Conservation (phyloP, 2,329 filamentous ascomycete genomes). For the Cytospora paraplurivora region DNA sequence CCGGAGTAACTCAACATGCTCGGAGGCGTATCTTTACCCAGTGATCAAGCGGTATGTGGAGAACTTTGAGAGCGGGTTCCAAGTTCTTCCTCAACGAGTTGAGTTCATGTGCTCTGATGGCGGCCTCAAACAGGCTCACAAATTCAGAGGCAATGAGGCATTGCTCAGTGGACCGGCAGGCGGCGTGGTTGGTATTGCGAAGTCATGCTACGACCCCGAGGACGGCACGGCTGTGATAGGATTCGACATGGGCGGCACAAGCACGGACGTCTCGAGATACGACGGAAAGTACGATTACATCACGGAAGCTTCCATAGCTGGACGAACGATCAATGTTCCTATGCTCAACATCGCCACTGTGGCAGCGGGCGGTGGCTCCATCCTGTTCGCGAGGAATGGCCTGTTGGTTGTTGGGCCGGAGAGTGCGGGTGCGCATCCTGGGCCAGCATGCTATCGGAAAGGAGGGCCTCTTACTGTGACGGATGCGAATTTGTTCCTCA, state of each 20-base stretch:
- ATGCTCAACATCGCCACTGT: constrained; percentile 78
- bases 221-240: constrained; percentile 63
- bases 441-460: constrained; percentile 72
- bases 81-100: constrained; percentile 52
- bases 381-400: constrained; percentile 68
- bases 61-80: constrained; percentile 65
- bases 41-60: constrained; percentile 70
- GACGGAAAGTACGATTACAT: constrained; percentile 71
- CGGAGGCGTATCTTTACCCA: constrained; percentile 72
- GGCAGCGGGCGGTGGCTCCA: constrained; percentile 51
- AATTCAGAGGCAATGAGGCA: constrained; percentile 65
- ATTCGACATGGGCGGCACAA: constrained; percentile 60
- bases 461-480: constrained; percentile 72
- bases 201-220: constrained; percentile 67
- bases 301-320: constrained; percentile 70
- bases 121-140: constrained; percentile 51
- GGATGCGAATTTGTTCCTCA: constrained; percentile 64
- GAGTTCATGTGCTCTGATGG: constrained; percentile 68
- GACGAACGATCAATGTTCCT: constrained; percentile 70
- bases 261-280: constrained; percentile 71
- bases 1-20: constrained; percentile 68
- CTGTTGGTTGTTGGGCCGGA: constrained; percentile 72
- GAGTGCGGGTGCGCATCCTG: constrained; percentile 71
- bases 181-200: constrained; percentile 71
- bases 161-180: constrained; percentile 70